Evolutionary conservation across 2,329 filamentous ascomycete genomes (phyloP).

Genomic region (Chrysoporthe cubensis): DNA sequence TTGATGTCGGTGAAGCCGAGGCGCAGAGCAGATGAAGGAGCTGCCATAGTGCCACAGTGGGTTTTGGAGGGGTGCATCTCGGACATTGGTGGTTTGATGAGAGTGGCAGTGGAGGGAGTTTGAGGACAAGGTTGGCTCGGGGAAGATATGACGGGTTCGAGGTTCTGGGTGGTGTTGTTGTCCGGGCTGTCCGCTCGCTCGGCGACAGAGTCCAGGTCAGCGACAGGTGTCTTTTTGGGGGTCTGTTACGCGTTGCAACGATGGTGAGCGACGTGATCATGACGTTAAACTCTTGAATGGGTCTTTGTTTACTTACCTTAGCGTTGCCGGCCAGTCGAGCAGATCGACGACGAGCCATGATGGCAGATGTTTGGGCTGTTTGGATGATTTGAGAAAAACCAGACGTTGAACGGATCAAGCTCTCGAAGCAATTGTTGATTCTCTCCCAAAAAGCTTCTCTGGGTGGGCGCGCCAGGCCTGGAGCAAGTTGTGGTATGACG

Average conservation of each 20-base stretch:
- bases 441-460: not conserved
- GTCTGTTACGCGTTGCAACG: slow-evolving; percentile 27
- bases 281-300: slow-evolving; percentile 3
- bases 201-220: slow-evolving; percentile 45
- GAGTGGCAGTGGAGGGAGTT: slow-evolving; percentile 68
- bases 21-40: slow-evolving; percentile 78
- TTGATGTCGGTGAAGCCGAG: slow-evolving; percentile 82
- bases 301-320: slow-evolving; percentile 28
- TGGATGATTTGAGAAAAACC: not conserved
- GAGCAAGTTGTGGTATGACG: slow-evolving; percentile 22
- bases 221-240: slow-evolving; percentile 28
- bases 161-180: slow-evolving; percentile 35
- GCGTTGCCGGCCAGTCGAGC: slow-evolving; percentile 26
- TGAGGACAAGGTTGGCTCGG: slow-evolving; percentile 38
- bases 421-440: not conserved
- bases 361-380: slow-evolving; percentile 5
- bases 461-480: not conserved
- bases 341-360: slow-evolving; percentile 30
- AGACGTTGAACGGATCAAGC: not conserved
- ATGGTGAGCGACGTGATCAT: slow-evolving; percentile 23
- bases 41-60: slow-evolving; percentile 70
- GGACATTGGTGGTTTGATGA: slow-evolving; percentile 70
- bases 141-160: slow-evolving; percentile 42
- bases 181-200: slow-evolving; percentile 48
- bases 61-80: slow-evolving; percentile 93